Conservation (phyloP, 306 rosid species). For the Dalbergia cochinchinensis region DNA sequence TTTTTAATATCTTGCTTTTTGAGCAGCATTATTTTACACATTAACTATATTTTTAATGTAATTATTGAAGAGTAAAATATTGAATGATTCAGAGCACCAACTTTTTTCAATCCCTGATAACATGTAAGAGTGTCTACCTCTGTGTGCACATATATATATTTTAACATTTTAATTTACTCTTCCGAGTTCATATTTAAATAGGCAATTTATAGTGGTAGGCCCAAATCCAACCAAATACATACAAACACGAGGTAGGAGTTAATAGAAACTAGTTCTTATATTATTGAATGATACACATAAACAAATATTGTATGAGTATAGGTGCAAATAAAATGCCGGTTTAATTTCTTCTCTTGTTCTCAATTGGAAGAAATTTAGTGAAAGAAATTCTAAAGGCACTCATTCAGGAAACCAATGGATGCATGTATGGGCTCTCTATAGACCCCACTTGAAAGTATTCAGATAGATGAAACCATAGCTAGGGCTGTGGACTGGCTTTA, state of each 20-base stretch:
- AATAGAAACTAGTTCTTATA: background rate
- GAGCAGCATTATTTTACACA: no score
- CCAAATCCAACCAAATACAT: conserved; percentile 10
- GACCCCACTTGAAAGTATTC: conserved; percentile 29
- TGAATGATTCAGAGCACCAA: no score
- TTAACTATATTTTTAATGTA: no score
- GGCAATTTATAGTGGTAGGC: background rate
- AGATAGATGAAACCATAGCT: background rate
- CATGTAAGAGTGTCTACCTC: no score
- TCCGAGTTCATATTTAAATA: background rate
- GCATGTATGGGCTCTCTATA: background rate
- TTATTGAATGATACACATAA: conserved; percentile 1
- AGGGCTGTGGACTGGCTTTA: background rate
- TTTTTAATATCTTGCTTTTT: no score
- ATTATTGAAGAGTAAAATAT: no score
- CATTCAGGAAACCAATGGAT: background rate
- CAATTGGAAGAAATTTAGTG: background rate
- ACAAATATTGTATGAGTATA: background rate
- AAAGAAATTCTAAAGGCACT: conserved; percentile 22
- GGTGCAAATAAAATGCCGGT: background rate
- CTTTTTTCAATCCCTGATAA: no score
- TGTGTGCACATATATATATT: no score
- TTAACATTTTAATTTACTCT: no score
- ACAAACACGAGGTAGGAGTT: background rate
- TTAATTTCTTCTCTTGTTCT: background rate